These are phyloP conservation scores for Scedosporium boydii DNA, from an alignment of 2,329 filamentous ascomycete genomes.

Conservation along the genomic window DNA sequence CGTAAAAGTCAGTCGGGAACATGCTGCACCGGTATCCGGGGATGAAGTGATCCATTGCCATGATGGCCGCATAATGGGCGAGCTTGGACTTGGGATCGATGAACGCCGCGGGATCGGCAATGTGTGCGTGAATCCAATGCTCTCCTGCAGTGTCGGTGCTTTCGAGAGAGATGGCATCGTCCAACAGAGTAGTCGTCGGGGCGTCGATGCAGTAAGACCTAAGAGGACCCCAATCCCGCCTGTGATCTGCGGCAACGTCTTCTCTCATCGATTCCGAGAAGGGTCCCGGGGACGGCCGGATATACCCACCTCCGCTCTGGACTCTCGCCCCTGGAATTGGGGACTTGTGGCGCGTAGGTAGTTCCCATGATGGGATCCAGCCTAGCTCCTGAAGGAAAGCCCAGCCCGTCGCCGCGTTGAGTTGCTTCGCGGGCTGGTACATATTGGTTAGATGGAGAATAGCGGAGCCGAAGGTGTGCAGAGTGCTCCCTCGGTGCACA, in stretches of 20 bases:
- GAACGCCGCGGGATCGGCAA: constrained; percentile 68
- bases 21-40: constrained; percentile 49
- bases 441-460: constrained; percentile 52
- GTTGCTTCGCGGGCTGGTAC: constrained; percentile 41
- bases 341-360: constrained; percentile 51
- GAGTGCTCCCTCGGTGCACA: constrained; percentile 35
- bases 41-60: constrained; percentile 51
- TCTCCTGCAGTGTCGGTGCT: constrained; percentile 38
- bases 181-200: constrained; percentile 57
- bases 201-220: constrained; percentile 67
- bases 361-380: constrained; percentile 61
- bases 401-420: constrained; percentile 41
- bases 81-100: constrained; percentile 50
- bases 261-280: constrained; percentile 24
- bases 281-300: constrained; percentile 42
- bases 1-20: constrained; percentile 32
- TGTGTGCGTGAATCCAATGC: constrained; percentile 69
- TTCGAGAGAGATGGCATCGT: constrained; percentile 70
- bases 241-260: constrained; percentile 38
- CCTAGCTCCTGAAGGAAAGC: constrained; percentile 70
- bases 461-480: constrained; percentile 53
- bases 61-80: constrained; percentile 50
- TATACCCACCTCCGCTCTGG: constrained; percentile 30
- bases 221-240: constrained; percentile 49
- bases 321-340: constrained; percentile 37